Conservation (phyloP, 2,329 filamentous ascomycete genomes). For the Juglanconis oblonga region DNA sequence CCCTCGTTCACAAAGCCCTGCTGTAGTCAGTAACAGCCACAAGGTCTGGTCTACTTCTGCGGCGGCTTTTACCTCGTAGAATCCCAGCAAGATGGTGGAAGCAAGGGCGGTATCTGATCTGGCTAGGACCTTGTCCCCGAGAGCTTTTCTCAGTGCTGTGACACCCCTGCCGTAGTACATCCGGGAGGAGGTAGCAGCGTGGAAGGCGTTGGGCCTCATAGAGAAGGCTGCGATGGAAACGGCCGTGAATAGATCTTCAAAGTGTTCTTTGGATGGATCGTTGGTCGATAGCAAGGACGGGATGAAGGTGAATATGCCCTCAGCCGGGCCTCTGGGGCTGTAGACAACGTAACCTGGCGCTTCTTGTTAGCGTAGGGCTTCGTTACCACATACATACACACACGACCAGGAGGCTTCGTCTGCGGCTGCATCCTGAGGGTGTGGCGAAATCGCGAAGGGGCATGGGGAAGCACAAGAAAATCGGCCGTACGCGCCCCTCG, state of each 20-base stretch:
- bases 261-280: neutral
- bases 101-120: conserved; percentile 6
- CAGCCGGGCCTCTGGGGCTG: neutral
- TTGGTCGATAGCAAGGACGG: conserved; percentile 3
- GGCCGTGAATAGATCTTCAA: conserved; percentile 10
- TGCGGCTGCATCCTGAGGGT: no score
- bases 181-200: neutral
- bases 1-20: conserved; percentile 5
- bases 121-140: neutral
- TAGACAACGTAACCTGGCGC: conserved; percentile 3
- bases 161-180: conserved; percentile 3
- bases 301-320: conserved; percentile 10
- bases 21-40: neutral
- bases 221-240: conserved; percentile 10
- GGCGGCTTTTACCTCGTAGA: conserved; percentile 1
- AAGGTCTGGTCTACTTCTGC: neutral
- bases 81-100: conserved; percentile 7
- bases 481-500: no score
- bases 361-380: neutral
- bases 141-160: neutral
- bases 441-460: no score
- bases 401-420: no score
- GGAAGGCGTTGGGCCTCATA: conserved; percentile 3
- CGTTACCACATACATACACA: no score
- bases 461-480: no score